Percentiles rank a stretch among this genome's conserved stretches.
Conservation (phyloP, 192 early-diverging fungal species). For the Diversispora eburnea region DNA sequence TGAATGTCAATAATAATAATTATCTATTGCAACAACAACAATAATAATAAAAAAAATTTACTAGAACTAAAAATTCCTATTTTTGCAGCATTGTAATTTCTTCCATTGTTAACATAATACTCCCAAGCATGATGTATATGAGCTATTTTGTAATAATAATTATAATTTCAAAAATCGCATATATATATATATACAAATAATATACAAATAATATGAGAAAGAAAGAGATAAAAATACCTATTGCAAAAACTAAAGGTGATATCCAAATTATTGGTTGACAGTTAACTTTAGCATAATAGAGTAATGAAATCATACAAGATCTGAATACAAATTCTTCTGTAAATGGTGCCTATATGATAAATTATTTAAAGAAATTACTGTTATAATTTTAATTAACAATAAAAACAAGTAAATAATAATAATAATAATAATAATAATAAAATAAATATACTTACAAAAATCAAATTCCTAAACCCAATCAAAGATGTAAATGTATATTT, state of each 20-base stretch:
- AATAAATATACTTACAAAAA: slow-evolving; percentile 39
- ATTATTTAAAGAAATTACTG: too few species aligned
- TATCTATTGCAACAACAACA: slow-evolving; percentile 22
- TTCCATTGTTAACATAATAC: slow-evolving; percentile 41
- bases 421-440: background rate
- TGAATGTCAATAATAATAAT: slow-evolving; percentile 19
- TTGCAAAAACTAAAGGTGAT: slow-evolving; percentile 68
- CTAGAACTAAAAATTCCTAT: slow-evolving; percentile 34
- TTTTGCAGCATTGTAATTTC: slow-evolving; percentile 37
- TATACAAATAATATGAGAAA: background rate
- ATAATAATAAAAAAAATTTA: slow-evolving; percentile 10
- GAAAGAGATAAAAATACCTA: slow-evolving; percentile 46
- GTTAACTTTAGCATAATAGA: slow-evolving; percentile 41
- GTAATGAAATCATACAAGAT: slow-evolving; percentile 59
- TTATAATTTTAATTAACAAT: too few species aligned
- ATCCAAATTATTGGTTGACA: slow-evolving; percentile 44
- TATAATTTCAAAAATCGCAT: background rate
- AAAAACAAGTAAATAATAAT: background rate
- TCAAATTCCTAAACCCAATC: slow-evolving; percentile 41
- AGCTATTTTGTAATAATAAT: slow-evolving; percentile 6
- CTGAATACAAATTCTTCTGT: slow-evolving; percentile 77
- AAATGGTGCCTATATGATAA: slow-evolving; percentile 55
- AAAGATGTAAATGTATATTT: slow-evolving; percentile 30
- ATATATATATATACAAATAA: background rate
- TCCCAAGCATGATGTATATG: slow-evolving; percentile 65